These are phyloP conservation scores for Chlamydomonas sp. DNA, from an alignment of 139 green algal genomes.

Conservation along the genomic window DNA sequence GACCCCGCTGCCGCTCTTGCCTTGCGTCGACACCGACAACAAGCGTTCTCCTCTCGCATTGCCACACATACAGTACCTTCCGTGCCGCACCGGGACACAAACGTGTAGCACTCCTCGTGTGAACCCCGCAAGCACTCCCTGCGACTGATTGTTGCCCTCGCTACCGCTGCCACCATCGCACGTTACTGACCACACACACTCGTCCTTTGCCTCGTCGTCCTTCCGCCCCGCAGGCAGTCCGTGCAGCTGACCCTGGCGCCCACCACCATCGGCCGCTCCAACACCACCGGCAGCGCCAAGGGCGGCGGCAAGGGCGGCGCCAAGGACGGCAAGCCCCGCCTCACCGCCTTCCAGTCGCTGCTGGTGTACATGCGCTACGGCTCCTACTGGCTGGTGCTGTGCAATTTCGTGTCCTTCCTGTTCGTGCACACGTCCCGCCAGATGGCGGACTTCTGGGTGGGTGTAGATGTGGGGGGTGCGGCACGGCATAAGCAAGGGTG, in stretches of 20 bases:
- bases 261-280: slow-evolving; percentile 1
- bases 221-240: slow-evolving; percentile 20
- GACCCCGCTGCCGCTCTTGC: too few species aligned
- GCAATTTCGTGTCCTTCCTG: slow-evolving; percentile 62
- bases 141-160: background rate
- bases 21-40: too few species aligned
- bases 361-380: slow-evolving; percentile 49
- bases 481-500: too few species aligned
- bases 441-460: slow-evolving; percentile 36
- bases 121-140: background rate
- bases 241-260: slow-evolving; percentile 24
- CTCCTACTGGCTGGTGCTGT: slow-evolving; percentile 35
- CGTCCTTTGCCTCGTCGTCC: too few species aligned
- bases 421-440: slow-evolving; percentile 56
- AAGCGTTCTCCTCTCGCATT: too few species aligned
- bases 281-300: background rate
- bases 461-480: too few species aligned
- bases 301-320: background rate
- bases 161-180: background rate
- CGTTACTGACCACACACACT: background rate
- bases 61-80: too few species aligned
- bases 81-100: too few species aligned
- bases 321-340: too few species aligned
- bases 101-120: too few species aligned
- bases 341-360: slow-evolving; percentile 17